These are phyloP conservation scores for Lantana camara DNA, from an alignment of 257 asterid species.

Conservation along the genomic window DNA sequence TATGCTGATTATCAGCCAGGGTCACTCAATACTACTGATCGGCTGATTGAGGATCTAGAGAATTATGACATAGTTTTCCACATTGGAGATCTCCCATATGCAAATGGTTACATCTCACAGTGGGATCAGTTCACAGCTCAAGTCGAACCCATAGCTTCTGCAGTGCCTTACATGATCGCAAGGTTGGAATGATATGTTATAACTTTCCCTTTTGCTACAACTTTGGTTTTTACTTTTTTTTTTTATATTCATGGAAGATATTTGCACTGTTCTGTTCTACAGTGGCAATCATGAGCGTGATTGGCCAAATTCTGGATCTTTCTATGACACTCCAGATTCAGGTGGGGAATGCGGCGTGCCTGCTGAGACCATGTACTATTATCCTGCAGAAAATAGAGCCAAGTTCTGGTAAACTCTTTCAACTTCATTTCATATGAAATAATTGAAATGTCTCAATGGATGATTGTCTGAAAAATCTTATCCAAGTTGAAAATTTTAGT, in stretches of 20 bases:
- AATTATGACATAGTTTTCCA: slow-evolving; percentile 61
- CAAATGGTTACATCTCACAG: slow-evolving; percentile 69
- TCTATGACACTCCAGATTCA: slow-evolving; percentile 61
- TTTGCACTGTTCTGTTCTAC: slow-evolving; percentile 16
- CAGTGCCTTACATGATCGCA: slow-evolving; percentile 83
- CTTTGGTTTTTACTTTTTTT: background rate
- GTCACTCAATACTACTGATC: slow-evolving; percentile 80
- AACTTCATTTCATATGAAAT: too few species aligned
- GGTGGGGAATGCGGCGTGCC: slow-evolving; percentile 84
- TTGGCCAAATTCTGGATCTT: slow-evolving; percentile 78
- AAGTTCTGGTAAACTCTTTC: slow-evolving; percentile 61
- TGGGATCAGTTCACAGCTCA: slow-evolving; percentile 98
- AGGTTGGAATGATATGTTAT: too few species aligned
- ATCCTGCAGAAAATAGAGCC: slow-evolving; percentile 78
- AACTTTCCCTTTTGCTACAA: slow-evolving; percentile 32
- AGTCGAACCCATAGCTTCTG: slow-evolving; percentile 79
- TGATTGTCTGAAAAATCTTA: too few species aligned
- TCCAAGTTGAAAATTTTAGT: too few species aligned
- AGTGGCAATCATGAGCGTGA: slow-evolving; percentile 85
- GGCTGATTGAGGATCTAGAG: slow-evolving; percentile 62
- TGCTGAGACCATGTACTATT: slow-evolving; percentile 74
- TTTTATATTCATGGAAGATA: background rate
- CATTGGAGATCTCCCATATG: slow-evolving; percentile 59
- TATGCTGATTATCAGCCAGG: slow-evolving; percentile 85
- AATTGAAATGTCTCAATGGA: too few species aligned